phyloP scores from a whole-genome alignment of 768 basidiomycete species.

The Amanita thiersii region DNA sequence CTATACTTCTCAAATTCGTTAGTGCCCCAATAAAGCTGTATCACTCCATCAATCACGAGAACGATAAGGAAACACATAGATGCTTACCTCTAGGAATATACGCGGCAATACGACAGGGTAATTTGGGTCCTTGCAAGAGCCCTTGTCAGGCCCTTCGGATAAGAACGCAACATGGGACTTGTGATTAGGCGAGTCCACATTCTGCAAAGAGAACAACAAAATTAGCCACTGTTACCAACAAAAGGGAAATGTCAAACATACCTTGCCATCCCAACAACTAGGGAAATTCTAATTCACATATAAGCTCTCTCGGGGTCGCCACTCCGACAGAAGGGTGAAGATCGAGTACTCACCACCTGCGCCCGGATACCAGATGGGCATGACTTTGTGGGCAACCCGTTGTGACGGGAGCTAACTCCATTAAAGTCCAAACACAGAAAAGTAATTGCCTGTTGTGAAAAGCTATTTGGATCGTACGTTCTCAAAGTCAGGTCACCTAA shows the following conservation, averaged over 20 bases:
- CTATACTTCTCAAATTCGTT: slow-evolving; percentile 25
- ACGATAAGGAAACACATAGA: not conserved
- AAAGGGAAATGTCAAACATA: slow-evolving; percentile 11
- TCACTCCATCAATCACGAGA: slow-evolving; percentile 1
- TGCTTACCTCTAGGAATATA: slow-evolving; percentile 42
- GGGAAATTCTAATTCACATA: slow-evolving; percentile 34
- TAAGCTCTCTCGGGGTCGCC: not conserved
- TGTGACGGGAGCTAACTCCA: slow-evolving; percentile 28
- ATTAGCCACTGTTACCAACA: not conserved
- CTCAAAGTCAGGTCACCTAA: slow-evolving; percentile 35
- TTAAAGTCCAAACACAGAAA: slow-evolving; percentile 42
- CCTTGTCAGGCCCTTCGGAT: slow-evolving; percentile 37
- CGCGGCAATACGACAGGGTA: slow-evolving; percentile 38
- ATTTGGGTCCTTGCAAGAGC: slow-evolving; percentile 38
- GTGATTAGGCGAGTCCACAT: slow-evolving; percentile 41
- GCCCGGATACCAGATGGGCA: slow-evolving; percentile 43
- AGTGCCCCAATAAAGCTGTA: slow-evolving; percentile 38
- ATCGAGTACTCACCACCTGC: slow-evolving; percentile 35
- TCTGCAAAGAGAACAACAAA: slow-evolving; percentile 16
- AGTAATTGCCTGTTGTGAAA: slow-evolving; percentile 38
- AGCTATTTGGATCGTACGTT: slow-evolving; percentile 34
- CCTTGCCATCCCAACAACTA: slow-evolving; percentile 51
- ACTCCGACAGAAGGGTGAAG: not conserved
- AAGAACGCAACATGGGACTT: slow-evolving; percentile 44
- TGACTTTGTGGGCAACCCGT: slow-evolving; percentile 25